Evolutionary conservation across 345 rosid species (phyloP), one percentile per base, ranked within the genome.

Genomic region (Acer campestre): DNA sequence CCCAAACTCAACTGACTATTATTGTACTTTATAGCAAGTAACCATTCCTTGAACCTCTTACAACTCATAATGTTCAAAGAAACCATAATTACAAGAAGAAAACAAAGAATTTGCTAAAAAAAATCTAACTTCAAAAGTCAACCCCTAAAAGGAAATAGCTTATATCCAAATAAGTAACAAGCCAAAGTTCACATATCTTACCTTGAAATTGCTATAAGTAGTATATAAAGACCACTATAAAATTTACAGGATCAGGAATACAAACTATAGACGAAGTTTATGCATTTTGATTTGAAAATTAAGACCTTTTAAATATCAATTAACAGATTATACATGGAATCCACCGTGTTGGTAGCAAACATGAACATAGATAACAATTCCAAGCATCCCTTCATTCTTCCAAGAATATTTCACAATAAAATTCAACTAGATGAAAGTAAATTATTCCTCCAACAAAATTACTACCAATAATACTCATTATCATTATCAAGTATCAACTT

Each of bases 21-120:
- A 14, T 62, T 4, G 25, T 46, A 17, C 68, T 61, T 17, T 46
- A 74, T 62, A 10, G 49, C 35, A 22, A 71, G 27, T 62, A 63
- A 63, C 61, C 5, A 63, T 63, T 62, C 18, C 59, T 74, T 4
- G 70, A 29, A 29, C 31, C 40, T 25, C 46, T 42, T 9, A 74
- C 25, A 74, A 7, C 75, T 73, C 76, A 61, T 61, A 61, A 49
- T 14, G n/a, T 31, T 23, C 11, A 38, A 51, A 53, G 25, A 20
- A 35, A 38, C 61, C 1, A 35, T 35, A 73, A 61, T 61, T 18
- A 65, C 35, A 18, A 35, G 18, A 20, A 59, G 75, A 59, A 6
- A n/a, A 75, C 10, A 64, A 65, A 65, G 62, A 51, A 35, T 31
- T 27, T n/a, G 22, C 10, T n/a, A 29, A 11, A 49, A 35, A 49